phyloP scores from a whole-genome alignment of 805 yeast species.

The Starmerella stigmatis region DNA sequence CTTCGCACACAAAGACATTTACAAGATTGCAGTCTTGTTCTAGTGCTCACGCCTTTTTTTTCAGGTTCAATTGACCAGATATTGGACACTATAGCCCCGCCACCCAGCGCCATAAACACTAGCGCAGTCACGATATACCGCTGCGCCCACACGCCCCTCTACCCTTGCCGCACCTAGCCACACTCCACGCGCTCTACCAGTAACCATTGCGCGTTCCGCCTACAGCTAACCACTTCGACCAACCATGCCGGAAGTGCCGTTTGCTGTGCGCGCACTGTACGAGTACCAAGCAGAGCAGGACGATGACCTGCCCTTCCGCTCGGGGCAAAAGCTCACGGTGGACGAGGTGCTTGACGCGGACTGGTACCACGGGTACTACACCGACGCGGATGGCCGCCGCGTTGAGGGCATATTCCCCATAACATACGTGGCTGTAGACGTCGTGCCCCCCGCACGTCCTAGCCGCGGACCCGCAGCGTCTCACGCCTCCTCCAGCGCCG shows the following conservation, averaged over 20 bases:
- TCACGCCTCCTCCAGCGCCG: slow-evolving; percentile 9
- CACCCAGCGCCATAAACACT: background rate
- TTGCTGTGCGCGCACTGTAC: slow-evolving; percentile 55
- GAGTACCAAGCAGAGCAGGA: slow-evolving; percentile 62
- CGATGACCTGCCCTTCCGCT: slow-evolving; percentile 68
- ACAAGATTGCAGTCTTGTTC: slow-evolving; percentile 12
- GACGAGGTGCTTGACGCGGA: slow-evolving; percentile 78
- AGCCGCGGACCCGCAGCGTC: slow-evolving; percentile 9
- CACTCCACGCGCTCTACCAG: slow-evolving; percentile 1
- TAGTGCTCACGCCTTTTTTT: background rate
- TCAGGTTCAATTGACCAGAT: too few species aligned
- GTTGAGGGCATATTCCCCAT: slow-evolving; percentile 76
- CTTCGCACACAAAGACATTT: too few species aligned
- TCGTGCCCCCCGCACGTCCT: slow-evolving; percentile 16
- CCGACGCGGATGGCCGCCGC: slow-evolving; percentile 34
- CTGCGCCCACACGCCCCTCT: background rate
- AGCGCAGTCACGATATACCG: background rate
- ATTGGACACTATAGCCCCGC: too few species aligned
- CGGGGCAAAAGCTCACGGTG: slow-evolving; percentile 63
- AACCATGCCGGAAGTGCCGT: slow-evolving; percentile 37
- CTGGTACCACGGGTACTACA: slow-evolving; percentile 72
- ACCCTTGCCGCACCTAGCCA: background rate
- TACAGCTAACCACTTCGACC: slow-evolving; percentile 1
- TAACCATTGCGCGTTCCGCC: slow-evolving; percentile 1
- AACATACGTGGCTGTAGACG: slow-evolving; percentile 53